Conservation (phyloP, 192 early-diverging fungal species). For the Coemansia sp. region DNA sequence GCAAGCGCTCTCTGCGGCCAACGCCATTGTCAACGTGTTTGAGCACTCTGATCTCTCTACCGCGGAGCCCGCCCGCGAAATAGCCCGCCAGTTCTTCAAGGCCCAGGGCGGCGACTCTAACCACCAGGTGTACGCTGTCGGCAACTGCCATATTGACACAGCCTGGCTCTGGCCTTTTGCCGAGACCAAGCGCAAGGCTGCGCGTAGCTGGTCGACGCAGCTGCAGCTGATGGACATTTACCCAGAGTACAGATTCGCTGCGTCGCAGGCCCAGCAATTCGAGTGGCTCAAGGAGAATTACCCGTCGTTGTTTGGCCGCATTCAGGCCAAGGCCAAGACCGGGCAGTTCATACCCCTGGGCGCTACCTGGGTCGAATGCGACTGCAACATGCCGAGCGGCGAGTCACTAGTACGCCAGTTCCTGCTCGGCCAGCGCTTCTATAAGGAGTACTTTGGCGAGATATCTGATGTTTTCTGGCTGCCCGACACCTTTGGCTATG, state of each 20-base stretch:
- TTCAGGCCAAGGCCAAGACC: constrained; percentile 64
- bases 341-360: constrained; percentile 91
- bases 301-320: constrained; percentile 74
- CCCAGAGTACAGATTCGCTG: constrained; percentile 85
- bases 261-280: constrained; percentile 93
- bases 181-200: constrained; percentile 92
- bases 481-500: constrained; percentile 90
- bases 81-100: constrained; percentile 66
- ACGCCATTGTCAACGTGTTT: constrained; percentile 77
- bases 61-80: constrained; percentile 38
- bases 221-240: constrained; percentile 80
- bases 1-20: constrained; percentile 80
- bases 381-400: constrained; percentile 94
- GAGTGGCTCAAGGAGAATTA: constrained; percentile 86
- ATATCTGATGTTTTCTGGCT: constrained; percentile 83
- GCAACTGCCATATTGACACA: constrained; percentile 87
- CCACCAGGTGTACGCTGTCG: constrained; percentile 84
- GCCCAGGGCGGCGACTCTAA: constrained; percentile 57
- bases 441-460: constrained; percentile 72
- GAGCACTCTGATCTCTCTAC: constrained; percentile 49
- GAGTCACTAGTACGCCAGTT: constrained; percentile 91
- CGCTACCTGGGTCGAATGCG: constrained; percentile 97
- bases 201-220: constrained; percentile 77
- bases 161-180: constrained; percentile 97
- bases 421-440: constrained; percentile 86